phyloP scores from a whole-genome alignment of 345 rosid species.

The Populus pruinosa region DNA sequence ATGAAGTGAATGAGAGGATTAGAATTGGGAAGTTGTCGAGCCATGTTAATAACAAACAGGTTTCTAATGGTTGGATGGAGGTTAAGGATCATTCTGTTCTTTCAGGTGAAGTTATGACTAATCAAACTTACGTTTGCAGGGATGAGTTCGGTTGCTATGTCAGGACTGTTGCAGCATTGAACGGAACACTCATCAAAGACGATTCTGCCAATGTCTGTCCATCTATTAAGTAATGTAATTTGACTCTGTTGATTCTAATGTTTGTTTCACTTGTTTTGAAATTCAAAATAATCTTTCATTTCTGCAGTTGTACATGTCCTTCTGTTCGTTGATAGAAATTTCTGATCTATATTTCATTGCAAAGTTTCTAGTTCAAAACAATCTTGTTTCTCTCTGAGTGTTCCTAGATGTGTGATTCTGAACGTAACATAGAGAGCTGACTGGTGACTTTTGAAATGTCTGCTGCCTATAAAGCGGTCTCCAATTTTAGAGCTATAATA shows the following conservation, averaged over 20 bases:
- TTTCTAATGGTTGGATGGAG: constrained; percentile 74
- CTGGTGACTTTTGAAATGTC: not conserved
- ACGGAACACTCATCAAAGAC: constrained; percentile 45
- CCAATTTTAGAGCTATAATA: not conserved
- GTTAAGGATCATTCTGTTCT: constrained; percentile 66
- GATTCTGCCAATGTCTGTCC: constrained; percentile 41
- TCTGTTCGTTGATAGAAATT: no score
- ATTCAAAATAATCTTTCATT: not conserved
- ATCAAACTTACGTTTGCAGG: constrained; percentile 41
- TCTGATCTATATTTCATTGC: not conserved
- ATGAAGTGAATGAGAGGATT: constrained; percentile 36
- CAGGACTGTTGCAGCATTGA: constrained; percentile 32
- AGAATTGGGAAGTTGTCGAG: constrained; percentile 26
- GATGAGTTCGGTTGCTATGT: constrained; percentile 52
- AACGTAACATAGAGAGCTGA: not conserved
- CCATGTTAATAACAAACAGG: constrained; percentile 43
- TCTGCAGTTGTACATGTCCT: not conserved
- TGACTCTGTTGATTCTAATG: not conserved
- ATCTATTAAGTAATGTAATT: constrained; percentile 14
- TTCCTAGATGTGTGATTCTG: not conserved
- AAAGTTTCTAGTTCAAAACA: not conserved
- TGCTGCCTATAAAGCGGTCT: not conserved
- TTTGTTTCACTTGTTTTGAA: not conserved
- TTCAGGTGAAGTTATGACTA: constrained; percentile 48
- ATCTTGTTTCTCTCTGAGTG: not conserved